Conservation (phyloP, 148 eudicot genomes). For the Persicaria tinctoria region DNA sequence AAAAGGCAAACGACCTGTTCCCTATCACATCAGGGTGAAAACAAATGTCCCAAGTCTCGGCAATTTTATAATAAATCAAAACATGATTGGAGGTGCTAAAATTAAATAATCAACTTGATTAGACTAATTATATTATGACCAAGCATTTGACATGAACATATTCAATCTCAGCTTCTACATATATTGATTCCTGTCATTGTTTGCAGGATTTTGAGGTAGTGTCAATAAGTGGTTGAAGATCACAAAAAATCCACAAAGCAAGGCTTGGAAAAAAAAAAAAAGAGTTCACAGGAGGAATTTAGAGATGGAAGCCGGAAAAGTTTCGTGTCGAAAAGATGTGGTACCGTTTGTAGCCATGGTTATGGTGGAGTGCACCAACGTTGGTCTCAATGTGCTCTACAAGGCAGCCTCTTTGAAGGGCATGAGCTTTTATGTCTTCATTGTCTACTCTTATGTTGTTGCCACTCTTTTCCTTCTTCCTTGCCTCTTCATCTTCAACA, state of each 20-base stretch:
- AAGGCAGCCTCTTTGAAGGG: slow-evolving; percentile 44
- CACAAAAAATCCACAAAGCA: not conserved
- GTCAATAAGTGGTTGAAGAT: slow-evolving; percentile 1
- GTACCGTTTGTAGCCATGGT: slow-evolving; percentile 34
- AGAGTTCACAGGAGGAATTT: not conserved
- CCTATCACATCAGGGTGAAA: slow-evolving; percentile 12
- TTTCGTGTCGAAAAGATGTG: slow-evolving; percentile 22
- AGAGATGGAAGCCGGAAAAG: slow-evolving; percentile 16
- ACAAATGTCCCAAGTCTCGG: not conserved
- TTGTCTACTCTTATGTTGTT: slow-evolving; percentile 34
- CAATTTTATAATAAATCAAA: not conserved
- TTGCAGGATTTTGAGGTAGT: slow-evolving; percentile 4
- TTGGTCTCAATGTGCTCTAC: slow-evolving; percentile 27
- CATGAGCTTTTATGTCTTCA: slow-evolving; percentile 36
- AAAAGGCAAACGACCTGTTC: not conserved
- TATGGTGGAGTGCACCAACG: slow-evolving; percentile 25
- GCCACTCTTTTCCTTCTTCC: slow-evolving; percentile 20
- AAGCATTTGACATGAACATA: slow-evolving; percentile 1
- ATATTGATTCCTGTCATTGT: not conserved
- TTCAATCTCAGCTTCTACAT: not conserved
- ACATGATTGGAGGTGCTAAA: not conserved
- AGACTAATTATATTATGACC: slow-evolving; percentile 2
- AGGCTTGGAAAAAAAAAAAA: not conserved
- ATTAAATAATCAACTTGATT: not conserved
- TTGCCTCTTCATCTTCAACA: slow-evolving; percentile 15